Conservation (phyloP, 306 rosid species). For the Prunus dulcis region DNA sequence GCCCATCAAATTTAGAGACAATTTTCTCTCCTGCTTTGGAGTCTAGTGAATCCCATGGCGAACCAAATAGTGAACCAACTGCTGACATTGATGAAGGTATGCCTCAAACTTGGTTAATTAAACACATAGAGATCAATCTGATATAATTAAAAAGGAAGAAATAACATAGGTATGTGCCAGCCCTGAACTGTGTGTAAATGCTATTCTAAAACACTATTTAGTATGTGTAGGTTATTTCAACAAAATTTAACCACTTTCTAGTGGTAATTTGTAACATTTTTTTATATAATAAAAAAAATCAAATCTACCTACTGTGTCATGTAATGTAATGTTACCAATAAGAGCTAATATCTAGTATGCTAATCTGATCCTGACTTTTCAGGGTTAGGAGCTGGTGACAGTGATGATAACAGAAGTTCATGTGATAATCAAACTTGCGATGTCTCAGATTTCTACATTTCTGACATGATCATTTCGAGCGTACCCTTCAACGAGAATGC, state of each 20-base stretch:
- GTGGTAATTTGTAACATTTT: neutral
- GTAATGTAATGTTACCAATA: neutral
- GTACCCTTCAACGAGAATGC: slow-evolving; percentile 57
- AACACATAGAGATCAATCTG: neutral
- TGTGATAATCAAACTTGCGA: slow-evolving; percentile 67
- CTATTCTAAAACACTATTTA: neutral
- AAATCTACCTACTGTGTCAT: neutral
- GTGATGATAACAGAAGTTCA: slow-evolving; percentile 45
- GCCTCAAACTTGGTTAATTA: slow-evolving; percentile 17
- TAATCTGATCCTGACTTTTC: slow-evolving; percentile 35
- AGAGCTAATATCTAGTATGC: slow-evolving; percentile 13
- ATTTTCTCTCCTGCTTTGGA: slow-evolving; percentile 80
- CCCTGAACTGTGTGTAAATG: neutral
- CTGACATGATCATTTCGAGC: slow-evolving; percentile 90
- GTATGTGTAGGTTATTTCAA: neutral
- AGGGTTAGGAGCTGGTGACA: slow-evolving; percentile 52
- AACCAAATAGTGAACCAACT: slow-evolving; percentile 39
- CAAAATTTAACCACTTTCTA: neutral
- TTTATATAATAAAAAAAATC: neutral
- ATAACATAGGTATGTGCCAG: neutral
- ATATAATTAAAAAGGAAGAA: neutral
- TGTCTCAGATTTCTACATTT: slow-evolving; percentile 81
- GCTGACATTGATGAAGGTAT: slow-evolving; percentile 52
- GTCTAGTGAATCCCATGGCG: slow-evolving; percentile 41
- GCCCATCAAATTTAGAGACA: slow-evolving; percentile 51